Percentiles rank a stretch among this genome's conserved stretches.
phyloP scores from a whole-genome alignment of 2,329 filamentous ascomycete genomes.

The Penicillium sp. region DNA sequence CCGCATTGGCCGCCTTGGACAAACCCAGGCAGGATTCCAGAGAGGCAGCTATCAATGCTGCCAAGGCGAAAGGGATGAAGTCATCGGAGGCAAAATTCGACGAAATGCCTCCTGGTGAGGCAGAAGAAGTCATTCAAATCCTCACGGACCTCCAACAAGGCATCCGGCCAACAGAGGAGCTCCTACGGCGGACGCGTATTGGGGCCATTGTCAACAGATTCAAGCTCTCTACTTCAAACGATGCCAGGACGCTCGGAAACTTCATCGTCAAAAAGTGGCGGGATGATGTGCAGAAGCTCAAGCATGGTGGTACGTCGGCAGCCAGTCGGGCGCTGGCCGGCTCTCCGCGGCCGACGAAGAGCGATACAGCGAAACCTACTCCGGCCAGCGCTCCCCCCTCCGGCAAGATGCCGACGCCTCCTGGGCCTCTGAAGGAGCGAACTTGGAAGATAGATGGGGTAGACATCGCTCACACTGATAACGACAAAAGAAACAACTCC shows the following conservation, averaged over 20 bases:
- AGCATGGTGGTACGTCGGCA: conserved; percentile 41
- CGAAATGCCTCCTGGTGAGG: not conserved
- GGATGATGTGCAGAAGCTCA: conserved; percentile 50
- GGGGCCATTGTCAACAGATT: conserved; percentile 86
- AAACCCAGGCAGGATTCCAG: not conserved
- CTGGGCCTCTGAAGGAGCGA: conserved; percentile 69
- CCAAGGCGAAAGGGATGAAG: not conserved
- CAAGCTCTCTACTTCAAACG: conserved; percentile 72
- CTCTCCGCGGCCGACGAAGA: conserved; percentile 48
- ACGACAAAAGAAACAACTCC: conserved; percentile 67
- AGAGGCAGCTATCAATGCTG: not conserved
- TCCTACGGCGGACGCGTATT: conserved; percentile 86
- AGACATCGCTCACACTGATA: conserved; percentile 70
- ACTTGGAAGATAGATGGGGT: conserved; percentile 79
- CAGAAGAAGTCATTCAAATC: conserved; percentile 63
- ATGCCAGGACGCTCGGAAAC: conserved; percentile 70
- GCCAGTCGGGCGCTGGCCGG: conserved; percentile 41
- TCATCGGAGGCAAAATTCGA: not conserved
- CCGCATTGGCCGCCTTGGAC: conserved; percentile 64
- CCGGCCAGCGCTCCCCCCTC: conserved; percentile 49
- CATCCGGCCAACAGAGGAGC: conserved; percentile 80
- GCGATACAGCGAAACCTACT: conserved; percentile 51
- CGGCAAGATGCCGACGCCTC: conserved; percentile 53
- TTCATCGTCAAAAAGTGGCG: conserved; percentile 75
- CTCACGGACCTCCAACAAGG: conserved; percentile 77